A percentile compares a stretch with the other conserved stretches of the same genome.
Conservation (phyloP, 2,329 filamentous ascomycete species). For the Epichloe scottii region DNA sequence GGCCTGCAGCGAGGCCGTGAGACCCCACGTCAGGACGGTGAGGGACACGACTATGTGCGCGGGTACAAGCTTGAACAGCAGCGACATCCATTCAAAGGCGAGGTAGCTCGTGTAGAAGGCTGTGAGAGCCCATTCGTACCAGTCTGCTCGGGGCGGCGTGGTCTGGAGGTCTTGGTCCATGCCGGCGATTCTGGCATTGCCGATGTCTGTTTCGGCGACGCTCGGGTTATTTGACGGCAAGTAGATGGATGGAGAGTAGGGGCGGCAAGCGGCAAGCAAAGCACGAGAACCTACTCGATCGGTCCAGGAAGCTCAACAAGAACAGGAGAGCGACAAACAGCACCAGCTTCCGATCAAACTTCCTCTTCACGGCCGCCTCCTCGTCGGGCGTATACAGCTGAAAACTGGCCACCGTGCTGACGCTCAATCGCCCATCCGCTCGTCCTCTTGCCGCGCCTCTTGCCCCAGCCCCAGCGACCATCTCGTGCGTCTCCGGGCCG, state of each 20-base stretch:
- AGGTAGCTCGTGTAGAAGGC: conserved; percentile 54
- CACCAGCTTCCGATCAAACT: conserved; percentile 67
- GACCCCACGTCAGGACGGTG: conserved; percentile 67
- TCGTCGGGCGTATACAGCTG: conserved; percentile 50
- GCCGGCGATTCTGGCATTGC: conserved; percentile 50
- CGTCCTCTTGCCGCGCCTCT: conserved; percentile 4
- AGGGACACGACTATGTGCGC: conserved; percentile 46
- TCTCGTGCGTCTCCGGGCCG: conserved; percentile 21
- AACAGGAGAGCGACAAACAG: conserved; percentile 73
- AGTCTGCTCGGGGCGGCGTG: conserved; percentile 27
- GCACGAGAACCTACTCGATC: conserved; percentile 52
- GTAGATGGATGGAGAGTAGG: neutral
- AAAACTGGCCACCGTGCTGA: conserved; percentile 23
- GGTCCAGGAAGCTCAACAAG: conserved; percentile 73
- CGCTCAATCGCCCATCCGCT: conserved; percentile 9
- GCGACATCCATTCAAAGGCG: conserved; percentile 50
- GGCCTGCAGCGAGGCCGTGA: conserved; percentile 62
- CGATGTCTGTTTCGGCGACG: conserved; percentile 34
- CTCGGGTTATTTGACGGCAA: neutral
- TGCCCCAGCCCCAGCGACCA: conserved; percentile 17
- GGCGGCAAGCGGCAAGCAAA: too few relatives aligned
- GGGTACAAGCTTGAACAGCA: conserved; percentile 47
- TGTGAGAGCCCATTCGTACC: conserved; percentile 49
- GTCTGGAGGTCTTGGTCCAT: conserved; percentile 50
- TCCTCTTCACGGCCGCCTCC: conserved; percentile 56